These are phyloP conservation scores for Scedosporium minutisporum DNA, from an alignment of 2,329 filamentous ascomycete species.

Conservation along the genomic window DNA sequence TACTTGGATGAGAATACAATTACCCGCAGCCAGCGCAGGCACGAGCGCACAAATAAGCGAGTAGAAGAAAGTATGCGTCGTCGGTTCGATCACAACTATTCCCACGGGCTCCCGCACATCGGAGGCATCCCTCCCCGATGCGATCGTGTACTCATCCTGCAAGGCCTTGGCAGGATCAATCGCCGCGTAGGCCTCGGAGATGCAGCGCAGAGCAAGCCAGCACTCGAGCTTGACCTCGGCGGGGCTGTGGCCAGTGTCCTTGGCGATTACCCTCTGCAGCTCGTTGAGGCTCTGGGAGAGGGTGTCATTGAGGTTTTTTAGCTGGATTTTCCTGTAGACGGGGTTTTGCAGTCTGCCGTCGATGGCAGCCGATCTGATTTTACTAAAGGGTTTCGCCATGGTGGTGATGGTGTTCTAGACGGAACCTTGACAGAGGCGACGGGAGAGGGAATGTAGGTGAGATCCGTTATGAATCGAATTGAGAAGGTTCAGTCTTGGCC, in stretches of 20 bases:
- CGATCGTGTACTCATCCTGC: conserved; percentile 14
- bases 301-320: conserved; percentile 29
- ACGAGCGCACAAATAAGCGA: conserved; percentile 15
- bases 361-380: conserved; percentile 28
- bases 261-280: conserved; percentile 28
- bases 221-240: conserved; percentile 26
- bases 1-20: conserved; percentile 17
- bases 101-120: conserved; percentile 7
- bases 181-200: conserved; percentile 27
- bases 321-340: conserved; percentile 34
- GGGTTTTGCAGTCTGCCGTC: conserved; percentile 33
- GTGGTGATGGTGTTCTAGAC: conserved; percentile 1
- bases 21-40: conserved; percentile 19
- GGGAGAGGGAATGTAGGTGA: neutral
- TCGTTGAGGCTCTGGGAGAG: conserved; percentile 23
- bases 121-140: neutral
- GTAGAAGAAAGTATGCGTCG: conserved; percentile 15
- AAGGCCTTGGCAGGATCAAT: conserved; percentile 21
- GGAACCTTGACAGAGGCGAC: neutral
- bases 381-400: conserved; percentile 18
- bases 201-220: conserved; percentile 25
- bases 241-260: conserved; percentile 20
- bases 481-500: neutral
- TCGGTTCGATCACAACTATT: conserved; percentile 17
- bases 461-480: neutral